Percentiles rank a stretch among this genome's conserved stretches.
Evolutionary conservation across 192 early-diverging fungal species (phyloP).

Genomic region (Dissophora ornata): DNA sequence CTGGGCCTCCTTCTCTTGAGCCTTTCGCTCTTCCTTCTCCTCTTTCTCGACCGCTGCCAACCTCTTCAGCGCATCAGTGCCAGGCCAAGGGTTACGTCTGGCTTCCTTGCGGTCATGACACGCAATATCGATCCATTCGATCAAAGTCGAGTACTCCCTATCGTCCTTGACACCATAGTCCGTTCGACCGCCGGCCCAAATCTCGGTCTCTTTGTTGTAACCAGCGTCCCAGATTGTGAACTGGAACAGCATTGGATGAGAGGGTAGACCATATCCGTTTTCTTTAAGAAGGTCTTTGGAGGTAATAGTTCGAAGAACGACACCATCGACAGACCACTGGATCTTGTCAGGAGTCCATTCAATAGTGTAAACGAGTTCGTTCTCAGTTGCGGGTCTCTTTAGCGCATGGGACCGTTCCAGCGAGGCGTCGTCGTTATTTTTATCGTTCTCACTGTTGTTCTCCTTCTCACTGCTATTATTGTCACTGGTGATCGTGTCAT

Average conservation of each 20-base stretch:
- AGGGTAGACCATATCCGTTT: slow-evolving; percentile 6
- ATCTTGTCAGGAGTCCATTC: slow-evolving; percentile 54
- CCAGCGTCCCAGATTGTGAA: slow-evolving; percentile 48
- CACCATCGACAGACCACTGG: slow-evolving; percentile 48
- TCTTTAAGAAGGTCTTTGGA: slow-evolving; percentile 24
- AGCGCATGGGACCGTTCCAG: slow-evolving; percentile 31
- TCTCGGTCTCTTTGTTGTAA: slow-evolving; percentile 13
- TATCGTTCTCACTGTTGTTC: no score
- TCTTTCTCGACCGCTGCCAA: slow-evolving; percentile 10
- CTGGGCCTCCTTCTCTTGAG: slow-evolving; percentile 5
- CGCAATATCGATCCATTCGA: slow-evolving; percentile 42
- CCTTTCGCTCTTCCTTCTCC: slow-evolving; percentile 11
- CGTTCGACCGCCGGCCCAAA: slow-evolving; percentile 36
- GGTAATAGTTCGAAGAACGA: slow-evolving; percentile 37
- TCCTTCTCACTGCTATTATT: background rate
- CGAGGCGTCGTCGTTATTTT: background rate
- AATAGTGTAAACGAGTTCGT: slow-evolving; percentile 45
- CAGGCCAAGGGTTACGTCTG: slow-evolving; percentile 31
- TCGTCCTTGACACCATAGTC: slow-evolving; percentile 34
- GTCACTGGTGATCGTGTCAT: background rate
- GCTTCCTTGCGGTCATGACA: slow-evolving; percentile 19
- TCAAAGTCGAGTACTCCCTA: slow-evolving; percentile 20
- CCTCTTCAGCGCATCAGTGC: slow-evolving; percentile 4
- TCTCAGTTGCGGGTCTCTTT: slow-evolving; percentile 16
- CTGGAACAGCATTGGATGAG: slow-evolving; percentile 32